Evolutionary conservation across 257 asterid species (phyloP).

Genomic region (Mitragyna speciosa): DNA sequence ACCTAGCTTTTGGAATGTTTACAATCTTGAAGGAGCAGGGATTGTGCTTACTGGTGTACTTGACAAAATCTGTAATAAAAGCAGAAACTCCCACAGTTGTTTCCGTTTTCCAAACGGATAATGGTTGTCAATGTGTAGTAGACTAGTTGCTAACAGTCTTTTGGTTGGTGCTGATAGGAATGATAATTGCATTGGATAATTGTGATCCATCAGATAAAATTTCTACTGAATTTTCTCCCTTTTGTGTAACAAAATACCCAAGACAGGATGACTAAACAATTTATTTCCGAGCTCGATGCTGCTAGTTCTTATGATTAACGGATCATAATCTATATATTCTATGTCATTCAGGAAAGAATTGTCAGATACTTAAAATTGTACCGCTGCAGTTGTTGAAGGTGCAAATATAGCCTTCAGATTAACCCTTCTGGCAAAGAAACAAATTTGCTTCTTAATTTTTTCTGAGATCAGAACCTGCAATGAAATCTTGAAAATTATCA

Average conservation of each 20-base stretch:
- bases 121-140: neutral
- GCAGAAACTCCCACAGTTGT: neutral
- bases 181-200: neutral
- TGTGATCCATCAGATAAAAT: neutral
- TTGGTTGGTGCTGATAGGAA: neutral
- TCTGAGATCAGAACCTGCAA: conserved; percentile 2
- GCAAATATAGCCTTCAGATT: conserved; percentile 23
- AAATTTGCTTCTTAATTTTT: neutral
- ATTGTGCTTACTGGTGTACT: neutral
- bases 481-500: neutral
- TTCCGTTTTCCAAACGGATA: neutral
- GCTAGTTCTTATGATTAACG: neutral
- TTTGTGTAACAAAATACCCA: neutral
- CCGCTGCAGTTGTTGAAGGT: conserved; percentile 27
- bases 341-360: neutral
- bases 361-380: neutral
- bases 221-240: neutral
- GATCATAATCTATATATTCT: neutral
- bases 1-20: neutral
- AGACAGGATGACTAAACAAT: neutral
- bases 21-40: neutral
- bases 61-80: too few species aligned
- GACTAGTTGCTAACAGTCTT: neutral
- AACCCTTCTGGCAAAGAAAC: conserved; percentile 8
- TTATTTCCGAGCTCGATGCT: too few species aligned